Evolutionary conservation across 192 early-diverging fungal species (phyloP).

Genomic region (Phlyctochytrium planicorne): DNA sequence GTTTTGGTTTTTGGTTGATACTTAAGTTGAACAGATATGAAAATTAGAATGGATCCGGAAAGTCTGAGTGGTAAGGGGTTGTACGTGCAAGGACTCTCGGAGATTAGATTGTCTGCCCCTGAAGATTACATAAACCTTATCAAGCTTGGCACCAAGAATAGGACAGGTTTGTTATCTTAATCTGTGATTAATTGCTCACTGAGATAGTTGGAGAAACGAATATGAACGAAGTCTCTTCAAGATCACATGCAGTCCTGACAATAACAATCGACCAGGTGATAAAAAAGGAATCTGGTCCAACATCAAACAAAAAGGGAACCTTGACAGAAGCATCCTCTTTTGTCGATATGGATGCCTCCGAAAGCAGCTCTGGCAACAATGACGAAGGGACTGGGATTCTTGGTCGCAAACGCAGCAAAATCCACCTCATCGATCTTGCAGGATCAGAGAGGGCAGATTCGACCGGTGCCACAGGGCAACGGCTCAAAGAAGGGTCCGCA

Average conservation of each 20-base stretch:
- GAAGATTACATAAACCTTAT: constrained; percentile 43
- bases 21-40: constrained; percentile 60
- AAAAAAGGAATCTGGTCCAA: too few species aligned
- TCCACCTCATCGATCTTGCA: constrained; percentile 94
- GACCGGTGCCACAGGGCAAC: constrained; percentile 67
- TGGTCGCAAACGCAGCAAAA: constrained; percentile 32
- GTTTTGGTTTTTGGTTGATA: too few species aligned
- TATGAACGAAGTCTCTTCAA: constrained; percentile 86
- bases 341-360: background rate
- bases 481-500: constrained; percentile 86
- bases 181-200: too few species aligned
- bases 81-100: constrained; percentile 50
- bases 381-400: too few species aligned
- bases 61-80: constrained; percentile 38
- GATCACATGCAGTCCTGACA: constrained; percentile 95
- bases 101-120: constrained; percentile 46
- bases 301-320: background rate
- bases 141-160: constrained; percentile 54
- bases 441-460: constrained; percentile 88
- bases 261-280: constrained; percentile 53
- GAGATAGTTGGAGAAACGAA: constrained; percentile 90
- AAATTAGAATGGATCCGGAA: constrained; percentile 76
- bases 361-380: too few species aligned
- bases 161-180: too few species aligned
- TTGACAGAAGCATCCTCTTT: background rate